Conservation (phyloP, 371 early-diverging fungal genomes). For the Mucor velutinosus region DNA sequence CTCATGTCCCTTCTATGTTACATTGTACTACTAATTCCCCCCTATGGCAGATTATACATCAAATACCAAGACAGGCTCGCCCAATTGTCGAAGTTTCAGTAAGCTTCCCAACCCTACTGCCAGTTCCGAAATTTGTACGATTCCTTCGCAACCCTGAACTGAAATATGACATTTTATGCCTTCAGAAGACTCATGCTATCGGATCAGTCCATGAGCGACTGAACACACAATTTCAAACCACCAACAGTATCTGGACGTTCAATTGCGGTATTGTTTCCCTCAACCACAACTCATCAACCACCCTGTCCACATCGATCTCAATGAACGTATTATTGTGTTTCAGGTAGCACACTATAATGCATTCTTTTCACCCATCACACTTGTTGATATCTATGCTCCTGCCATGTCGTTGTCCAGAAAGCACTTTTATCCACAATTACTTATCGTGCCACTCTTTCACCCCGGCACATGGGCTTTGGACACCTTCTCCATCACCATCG, state of each 20-base stretch:
- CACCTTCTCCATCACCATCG: too few relatives aligned
- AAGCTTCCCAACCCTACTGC: not conserved
- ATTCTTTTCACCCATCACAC: too few relatives aligned
- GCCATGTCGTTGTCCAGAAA: not conserved
- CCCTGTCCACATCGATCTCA: not conserved
- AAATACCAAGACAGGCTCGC: not conserved
- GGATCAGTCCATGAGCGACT: not conserved
- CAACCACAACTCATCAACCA: too few relatives aligned
- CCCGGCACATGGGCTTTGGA: too few relatives aligned
- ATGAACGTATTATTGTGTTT: not conserved
- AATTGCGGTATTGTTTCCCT: constrained; percentile 8
- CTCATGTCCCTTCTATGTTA: too few relatives aligned
- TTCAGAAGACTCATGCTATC: constrained; percentile 10
- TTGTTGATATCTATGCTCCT: constrained; percentile 12
- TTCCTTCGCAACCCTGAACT: not conserved
- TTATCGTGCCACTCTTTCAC: not conserved
- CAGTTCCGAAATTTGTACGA: not conserved
- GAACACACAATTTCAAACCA: not conserved
- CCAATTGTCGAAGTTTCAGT: constrained; percentile 5
- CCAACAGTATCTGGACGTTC: not conserved
- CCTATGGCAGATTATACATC: not conserved
- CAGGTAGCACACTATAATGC: not conserved
- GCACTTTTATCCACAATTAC: not conserved
- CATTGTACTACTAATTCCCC: not conserved
- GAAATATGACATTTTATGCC: constrained; percentile 8